Conservation (phyloP, 331 rosid genomes). For the Quercus lobata region DNA sequence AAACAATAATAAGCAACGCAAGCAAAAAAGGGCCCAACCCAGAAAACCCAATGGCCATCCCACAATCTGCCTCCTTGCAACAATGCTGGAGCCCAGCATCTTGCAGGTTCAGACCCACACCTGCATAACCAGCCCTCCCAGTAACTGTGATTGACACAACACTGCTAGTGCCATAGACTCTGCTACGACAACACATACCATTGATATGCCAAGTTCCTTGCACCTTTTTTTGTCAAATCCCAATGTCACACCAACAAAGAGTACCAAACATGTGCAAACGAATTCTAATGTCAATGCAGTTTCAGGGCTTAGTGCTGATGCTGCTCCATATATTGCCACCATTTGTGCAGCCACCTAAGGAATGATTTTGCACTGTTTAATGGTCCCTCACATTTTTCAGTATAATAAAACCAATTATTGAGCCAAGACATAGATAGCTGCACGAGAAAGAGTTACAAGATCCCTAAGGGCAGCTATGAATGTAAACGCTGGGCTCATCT, state of each 20-base stretch:
- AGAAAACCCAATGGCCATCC: constrained; percentile 82
- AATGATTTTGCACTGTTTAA: constrained; percentile 19
- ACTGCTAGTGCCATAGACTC: constrained; percentile 53
- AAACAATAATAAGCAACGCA: constrained; percentile 36
- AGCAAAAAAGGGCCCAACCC: constrained; percentile 71
- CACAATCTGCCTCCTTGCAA: constrained; percentile 47
- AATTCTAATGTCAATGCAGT: constrained; percentile 54
- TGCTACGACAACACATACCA: constrained; percentile 58
- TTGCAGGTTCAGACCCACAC: constrained; percentile 68
- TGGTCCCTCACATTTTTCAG: constrained; percentile 47
- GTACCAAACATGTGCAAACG: constrained; percentile 63
- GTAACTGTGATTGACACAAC: constrained; percentile 55
- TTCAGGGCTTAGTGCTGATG: neutral
- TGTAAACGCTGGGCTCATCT: constrained; percentile 60
- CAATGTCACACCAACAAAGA: constrained; percentile 57
- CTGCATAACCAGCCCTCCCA: constrained; percentile 47
- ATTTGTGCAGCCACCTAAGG: constrained; percentile 67
- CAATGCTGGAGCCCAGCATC: constrained; percentile 70
- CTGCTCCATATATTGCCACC: constrained; percentile 2
- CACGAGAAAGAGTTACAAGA: constrained; percentile 45
- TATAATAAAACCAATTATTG: constrained; percentile 46
- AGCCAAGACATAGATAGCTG: constrained; percentile 37
- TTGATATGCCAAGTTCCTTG: constrained; percentile 48
- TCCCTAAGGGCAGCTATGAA: constrained; percentile 58
- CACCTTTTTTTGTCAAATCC: constrained; percentile 55